These are phyloP conservation scores for Coemansia sp. DNA, from an alignment of 192 early-diverging fungal genomes.

Conservation along the genomic window DNA sequence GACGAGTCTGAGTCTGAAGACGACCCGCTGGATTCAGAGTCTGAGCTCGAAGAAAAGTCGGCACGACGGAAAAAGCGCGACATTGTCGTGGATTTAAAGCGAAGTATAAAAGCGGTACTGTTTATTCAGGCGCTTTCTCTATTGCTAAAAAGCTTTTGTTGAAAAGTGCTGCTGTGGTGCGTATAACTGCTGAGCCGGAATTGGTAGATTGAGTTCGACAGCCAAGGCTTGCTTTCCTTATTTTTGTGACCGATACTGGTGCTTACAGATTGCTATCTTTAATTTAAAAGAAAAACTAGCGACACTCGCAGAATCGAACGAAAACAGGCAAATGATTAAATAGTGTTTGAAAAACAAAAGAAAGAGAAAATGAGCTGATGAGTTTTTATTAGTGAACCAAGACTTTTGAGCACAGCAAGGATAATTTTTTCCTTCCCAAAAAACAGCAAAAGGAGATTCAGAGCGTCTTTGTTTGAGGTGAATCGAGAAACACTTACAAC, in stretches of 20 bases:
- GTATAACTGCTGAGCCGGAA: background rate
- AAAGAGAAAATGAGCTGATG: background rate
- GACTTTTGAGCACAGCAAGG: too few species aligned
- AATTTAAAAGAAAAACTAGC: background rate
- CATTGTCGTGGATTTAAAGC: constrained; percentile 54
- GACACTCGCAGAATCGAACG: background rate
- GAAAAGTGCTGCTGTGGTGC: background rate
- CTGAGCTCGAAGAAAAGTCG: constrained; percentile 58
- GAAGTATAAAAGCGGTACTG: background rate
- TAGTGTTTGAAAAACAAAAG: background rate
- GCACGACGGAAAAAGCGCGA: constrained; percentile 87
- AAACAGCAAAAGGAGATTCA: background rate
- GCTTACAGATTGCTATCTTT: background rate
- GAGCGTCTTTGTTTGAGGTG: background rate
- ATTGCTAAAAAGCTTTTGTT: background rate
- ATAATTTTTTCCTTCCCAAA: background rate
- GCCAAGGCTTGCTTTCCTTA: background rate
- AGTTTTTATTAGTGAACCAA: too few species aligned
- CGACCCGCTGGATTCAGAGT: constrained; percentile 65
- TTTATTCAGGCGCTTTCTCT: background rate
- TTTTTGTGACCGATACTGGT: background rate
- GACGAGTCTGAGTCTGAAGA: constrained; percentile 63
- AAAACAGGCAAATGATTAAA: background rate
- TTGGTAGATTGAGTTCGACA: background rate
- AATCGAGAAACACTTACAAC: constrained; percentile 3